Evolutionary conservation across 2,329 filamentous ascomycete genomes (phyloP).

Genomic region (Tolypocladium album): DNA sequence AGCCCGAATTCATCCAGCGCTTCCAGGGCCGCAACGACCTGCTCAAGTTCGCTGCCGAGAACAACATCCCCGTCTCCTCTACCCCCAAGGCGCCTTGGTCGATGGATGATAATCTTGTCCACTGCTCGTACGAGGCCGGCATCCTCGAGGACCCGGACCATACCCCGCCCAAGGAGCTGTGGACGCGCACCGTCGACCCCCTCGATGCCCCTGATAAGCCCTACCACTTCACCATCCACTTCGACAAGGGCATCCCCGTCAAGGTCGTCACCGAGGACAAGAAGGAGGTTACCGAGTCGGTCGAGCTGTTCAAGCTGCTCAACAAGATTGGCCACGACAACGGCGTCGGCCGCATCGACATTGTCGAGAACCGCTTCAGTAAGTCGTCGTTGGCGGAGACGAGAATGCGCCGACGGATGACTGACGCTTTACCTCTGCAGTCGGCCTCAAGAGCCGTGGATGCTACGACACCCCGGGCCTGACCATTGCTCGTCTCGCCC

Average conservation of each 20-base stretch:
- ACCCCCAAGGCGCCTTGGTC: no score
- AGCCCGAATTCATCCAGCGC: conserved; percentile 32
- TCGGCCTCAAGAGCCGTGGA: conserved; percentile 17
- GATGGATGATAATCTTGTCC: background rate
- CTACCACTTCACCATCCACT: conserved; percentile 53
- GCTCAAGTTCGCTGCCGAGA: conserved; percentile 56
- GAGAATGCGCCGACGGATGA: background rate
- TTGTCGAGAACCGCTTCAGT: conserved; percentile 31
- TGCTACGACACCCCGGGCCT: conserved; percentile 9
- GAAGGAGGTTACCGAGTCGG: conserved; percentile 28
- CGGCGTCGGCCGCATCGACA: conserved; percentile 56
- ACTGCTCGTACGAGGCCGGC: conserved; percentile 69
- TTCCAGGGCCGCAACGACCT: conserved; percentile 54
- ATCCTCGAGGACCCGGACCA: conserved; percentile 43
- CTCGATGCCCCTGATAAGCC: conserved; percentile 52
- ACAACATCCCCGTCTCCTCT: conserved; percentile 51
- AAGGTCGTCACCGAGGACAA: conserved; percentile 46
- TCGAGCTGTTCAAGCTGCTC: conserved; percentile 53
- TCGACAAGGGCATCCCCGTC: conserved; percentile 55
- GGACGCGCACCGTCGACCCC: conserved; percentile 40
- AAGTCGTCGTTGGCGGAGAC: background rate
- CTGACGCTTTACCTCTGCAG: conserved; percentile 12
- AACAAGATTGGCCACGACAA: conserved; percentile 54
- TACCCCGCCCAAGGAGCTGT: conserved; percentile 59
- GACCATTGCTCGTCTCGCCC: conserved; percentile 15